phyloP scores from a whole-genome alignment of 2,329 filamentous ascomycete species.

The Thelonectria discophora region DNA sequence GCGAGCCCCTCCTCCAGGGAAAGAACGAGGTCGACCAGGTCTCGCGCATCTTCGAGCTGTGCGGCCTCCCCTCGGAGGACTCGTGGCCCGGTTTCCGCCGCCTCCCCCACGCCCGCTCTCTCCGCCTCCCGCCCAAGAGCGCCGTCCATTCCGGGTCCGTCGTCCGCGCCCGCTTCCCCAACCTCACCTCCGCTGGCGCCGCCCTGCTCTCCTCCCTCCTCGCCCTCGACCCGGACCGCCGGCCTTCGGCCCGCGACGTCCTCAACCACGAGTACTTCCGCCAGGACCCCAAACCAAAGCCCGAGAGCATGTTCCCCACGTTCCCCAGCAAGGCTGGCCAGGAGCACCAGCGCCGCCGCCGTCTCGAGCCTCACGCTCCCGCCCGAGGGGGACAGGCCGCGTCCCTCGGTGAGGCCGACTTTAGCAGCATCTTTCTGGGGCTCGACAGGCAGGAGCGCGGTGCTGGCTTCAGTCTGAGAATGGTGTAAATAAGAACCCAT shows the following conservation, averaged over 20 bases:
- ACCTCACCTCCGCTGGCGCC: slow-evolving; percentile 79
- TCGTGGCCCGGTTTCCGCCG: slow-evolving; percentile 88
- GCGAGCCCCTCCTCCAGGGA: slow-evolving; percentile 84
- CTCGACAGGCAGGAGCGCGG: slow-evolving; percentile 71
- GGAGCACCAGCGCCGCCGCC: slow-evolving; percentile 72
- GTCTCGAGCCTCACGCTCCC: slow-evolving; percentile 81
- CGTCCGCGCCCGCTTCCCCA: slow-evolving; percentile 81
- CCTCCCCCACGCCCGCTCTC: slow-evolving; percentile 83
- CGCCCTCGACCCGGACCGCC: slow-evolving; percentile 74
- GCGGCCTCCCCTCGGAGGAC: slow-evolving; percentile 83
- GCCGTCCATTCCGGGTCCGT: slow-evolving; percentile 57
- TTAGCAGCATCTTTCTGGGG: slow-evolving; percentile 75
- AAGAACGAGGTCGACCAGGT: slow-evolving; percentile 94
- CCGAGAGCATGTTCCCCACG: slow-evolving; percentile 92
- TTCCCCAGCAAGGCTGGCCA: slow-evolving; percentile 95
- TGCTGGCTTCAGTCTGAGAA: slow-evolving; percentile 71
- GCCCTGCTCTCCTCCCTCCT: slow-evolving; percentile 75
- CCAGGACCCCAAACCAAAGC: slow-evolving; percentile 90
- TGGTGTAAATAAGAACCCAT: slow-evolving; percentile 52
- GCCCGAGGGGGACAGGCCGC: slow-evolving; percentile 77
- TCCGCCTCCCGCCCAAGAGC: slow-evolving; percentile 73
- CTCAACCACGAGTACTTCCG: slow-evolving; percentile 84
- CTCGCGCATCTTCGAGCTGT: slow-evolving; percentile 86
- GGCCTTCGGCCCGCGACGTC: slow-evolving; percentile 78
- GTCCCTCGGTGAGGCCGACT: slow-evolving; percentile 66